These are phyloP conservation scores for Brassica cretica DNA, from an alignment of 345 rosid species.

Conservation along the genomic window DNA sequence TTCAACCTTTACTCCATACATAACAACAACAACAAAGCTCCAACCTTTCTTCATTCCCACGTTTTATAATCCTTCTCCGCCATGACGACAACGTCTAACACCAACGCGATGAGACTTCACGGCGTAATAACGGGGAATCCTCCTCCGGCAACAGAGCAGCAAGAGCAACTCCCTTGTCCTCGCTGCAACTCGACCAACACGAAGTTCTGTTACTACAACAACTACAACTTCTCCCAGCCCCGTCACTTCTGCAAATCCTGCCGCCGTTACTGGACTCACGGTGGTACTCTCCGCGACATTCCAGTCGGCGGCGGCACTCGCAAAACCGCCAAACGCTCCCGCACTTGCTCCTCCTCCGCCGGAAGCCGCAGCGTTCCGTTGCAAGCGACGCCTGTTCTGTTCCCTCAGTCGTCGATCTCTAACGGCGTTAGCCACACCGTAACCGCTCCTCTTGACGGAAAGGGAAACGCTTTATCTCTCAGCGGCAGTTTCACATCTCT, in stretches of 20 bases:
- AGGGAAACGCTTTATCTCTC: constrained; percentile 35
- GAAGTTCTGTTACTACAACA: constrained; percentile 95
- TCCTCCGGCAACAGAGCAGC: constrained; percentile 53
- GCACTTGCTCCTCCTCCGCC: constrained; percentile 33
- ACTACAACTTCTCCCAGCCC: constrained; percentile 97
- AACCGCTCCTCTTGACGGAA: constrained; percentile 13
- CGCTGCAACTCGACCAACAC: constrained; percentile 89
- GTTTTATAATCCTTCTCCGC: background rate
- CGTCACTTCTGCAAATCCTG: constrained; percentile 96
- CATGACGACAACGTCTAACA: constrained; percentile 47
- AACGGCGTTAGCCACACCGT: constrained; percentile 32
- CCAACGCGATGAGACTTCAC: constrained; percentile 40
- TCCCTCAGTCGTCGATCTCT: constrained; percentile 43
- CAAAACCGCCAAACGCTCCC: constrained; percentile 79
- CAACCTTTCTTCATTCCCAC: constrained; percentile 17
- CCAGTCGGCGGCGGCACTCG: constrained; percentile 92
- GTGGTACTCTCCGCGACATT: constrained; percentile 74
- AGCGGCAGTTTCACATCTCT: constrained; percentile 72
- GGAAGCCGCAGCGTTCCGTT: constrained; percentile 36
- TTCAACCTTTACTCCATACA: constrained; percentile 6
- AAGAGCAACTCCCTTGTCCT: constrained; percentile 88
- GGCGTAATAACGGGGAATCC: constrained; percentile 11
- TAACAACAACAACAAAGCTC: background rate
- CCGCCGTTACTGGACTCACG: constrained; percentile 98
- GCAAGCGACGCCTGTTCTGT: constrained; percentile 52